phyloP scores from a whole-genome alignment of 805 yeast genomes.

The Ogataea paraovalis region DNA sequence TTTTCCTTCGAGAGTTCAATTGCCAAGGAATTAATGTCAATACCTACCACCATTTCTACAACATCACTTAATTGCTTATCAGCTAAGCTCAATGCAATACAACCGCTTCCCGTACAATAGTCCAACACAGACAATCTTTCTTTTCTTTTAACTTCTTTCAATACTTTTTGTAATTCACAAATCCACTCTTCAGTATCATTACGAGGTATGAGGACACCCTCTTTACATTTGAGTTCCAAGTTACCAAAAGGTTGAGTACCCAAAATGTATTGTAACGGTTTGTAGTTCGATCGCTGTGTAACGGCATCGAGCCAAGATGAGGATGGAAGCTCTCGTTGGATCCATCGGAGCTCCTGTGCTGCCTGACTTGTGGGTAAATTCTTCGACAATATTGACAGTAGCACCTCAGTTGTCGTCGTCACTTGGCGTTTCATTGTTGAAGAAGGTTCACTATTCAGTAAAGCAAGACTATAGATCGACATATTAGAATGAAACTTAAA shows the following conservation, averaged over 20 bases:
- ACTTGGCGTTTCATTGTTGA: background rate
- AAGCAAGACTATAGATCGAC: no score
- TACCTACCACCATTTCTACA: slow-evolving; percentile 31
- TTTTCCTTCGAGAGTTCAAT: slow-evolving; percentile 48
- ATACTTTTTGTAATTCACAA: slow-evolving; percentile 33
- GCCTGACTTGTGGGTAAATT: slow-evolving; percentile 36
- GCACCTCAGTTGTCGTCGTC: background rate
- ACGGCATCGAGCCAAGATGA: slow-evolving; percentile 51
- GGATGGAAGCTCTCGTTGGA: slow-evolving; percentile 50
- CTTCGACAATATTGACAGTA: slow-evolving; percentile 10
- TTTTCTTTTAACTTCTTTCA: background rate
- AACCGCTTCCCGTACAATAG: slow-evolving; percentile 87
- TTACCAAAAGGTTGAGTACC: slow-evolving; percentile 85
- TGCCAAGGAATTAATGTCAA: slow-evolving; percentile 58
- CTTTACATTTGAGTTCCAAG: slow-evolving; percentile 54
- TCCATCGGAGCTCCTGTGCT: slow-evolving; percentile 60
- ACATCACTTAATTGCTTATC: slow-evolving; percentile 33
- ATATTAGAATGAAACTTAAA: no score
- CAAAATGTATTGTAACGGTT: slow-evolving; percentile 81
- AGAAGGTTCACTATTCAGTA: no score
- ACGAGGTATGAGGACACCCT: slow-evolving; percentile 79
- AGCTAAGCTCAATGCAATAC: slow-evolving; percentile 60
- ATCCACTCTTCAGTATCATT: slow-evolving; percentile 97
- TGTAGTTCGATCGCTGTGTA: slow-evolving; percentile 42
- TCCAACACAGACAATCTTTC: slow-evolving; percentile 46